Base-by-base conservation (phyloP, 1,284 basidiomycete species). In the Cryptococcus hybrid region DNA sequence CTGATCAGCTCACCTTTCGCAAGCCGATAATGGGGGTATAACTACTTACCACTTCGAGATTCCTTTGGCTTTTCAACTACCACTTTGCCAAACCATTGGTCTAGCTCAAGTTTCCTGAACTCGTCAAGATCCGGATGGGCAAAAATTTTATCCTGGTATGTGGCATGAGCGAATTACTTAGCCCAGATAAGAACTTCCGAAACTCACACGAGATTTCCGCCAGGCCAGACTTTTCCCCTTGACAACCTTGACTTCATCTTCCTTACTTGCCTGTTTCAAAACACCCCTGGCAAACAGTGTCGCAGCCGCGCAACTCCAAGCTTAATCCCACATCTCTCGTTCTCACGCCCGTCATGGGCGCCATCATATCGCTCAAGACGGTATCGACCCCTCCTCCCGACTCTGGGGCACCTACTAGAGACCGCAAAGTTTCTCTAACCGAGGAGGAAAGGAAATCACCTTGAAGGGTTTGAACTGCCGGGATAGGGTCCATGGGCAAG, bases 371-470 rank as follows among this genome's bases (percentile, higher is more conserved):
- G 43, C 68, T 73, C 18, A 80, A 51, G 11, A 80, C 75, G 7
- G 74, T 65, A 63, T 80, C 78, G 3, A 79, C 76, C 34, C 40
- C 54, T 18, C 47, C 51, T 7, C 45, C 42, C 44, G 56, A 54
- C 7, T 51, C 58, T 18, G 34, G 49, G 15, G n/a, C 40, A n/a
- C 49, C 49, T 3, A 38, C 36, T 3, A 40, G 36, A 12, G 49
- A 38, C 13, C 37, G 37, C 7, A 51, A 36, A 38, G 49, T 15
- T 6, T 24, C 13, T 13, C 18, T 35, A 0, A 88, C 85, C 30
- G 81, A 72, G 0, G 82, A 78, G 0, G 82, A 79, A n/a, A 92
- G 81, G 64, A 94, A 92, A 74, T 94, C 85, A 56, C 84, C 86
- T 67, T 86, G 83, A 18, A 94, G 69, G 15, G 83, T 80, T 37